phyloP scores from a whole-genome alignment of 371 early-diverging fungal species.

The Chytridium lagenaria region DNA sequence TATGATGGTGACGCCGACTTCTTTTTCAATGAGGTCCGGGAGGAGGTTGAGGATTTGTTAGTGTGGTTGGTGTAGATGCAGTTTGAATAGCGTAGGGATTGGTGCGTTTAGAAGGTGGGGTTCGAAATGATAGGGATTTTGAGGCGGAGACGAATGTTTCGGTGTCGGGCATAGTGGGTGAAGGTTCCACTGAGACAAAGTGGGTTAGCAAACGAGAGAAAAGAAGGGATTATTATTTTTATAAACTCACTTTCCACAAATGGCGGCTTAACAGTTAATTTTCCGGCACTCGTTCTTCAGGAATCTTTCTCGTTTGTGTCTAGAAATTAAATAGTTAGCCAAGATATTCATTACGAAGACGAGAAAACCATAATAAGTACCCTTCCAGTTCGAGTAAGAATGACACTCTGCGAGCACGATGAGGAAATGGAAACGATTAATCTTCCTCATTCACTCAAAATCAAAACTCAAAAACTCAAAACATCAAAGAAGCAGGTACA shows the following conservation, averaged over 20 bases:
- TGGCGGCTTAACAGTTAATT: neutral
- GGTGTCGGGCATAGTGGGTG: neutral
- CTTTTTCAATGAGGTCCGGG: conserved; percentile 2
- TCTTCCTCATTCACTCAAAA: neutral
- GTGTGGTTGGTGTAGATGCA: conserved; percentile 1
- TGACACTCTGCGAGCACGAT: neutral
- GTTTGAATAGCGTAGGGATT: neutral
- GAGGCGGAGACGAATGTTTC: neutral
- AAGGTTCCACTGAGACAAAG: conserved; percentile 8
- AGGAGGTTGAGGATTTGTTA: conserved; percentile 7
- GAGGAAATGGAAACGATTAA: neutral
- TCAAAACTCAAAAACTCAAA: neutral
- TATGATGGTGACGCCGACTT: conserved; percentile 5
- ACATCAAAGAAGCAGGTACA: neutral
- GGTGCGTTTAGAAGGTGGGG: neutral
- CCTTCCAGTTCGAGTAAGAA: neutral
- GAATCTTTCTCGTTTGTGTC: neutral
- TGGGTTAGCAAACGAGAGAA: neutral
- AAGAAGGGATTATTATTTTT: neutral
- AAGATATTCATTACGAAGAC: neutral
- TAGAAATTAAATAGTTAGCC: neutral
- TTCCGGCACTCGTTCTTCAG: conserved; percentile 8
- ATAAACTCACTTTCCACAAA: conserved; percentile 6
- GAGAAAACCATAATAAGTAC: neutral
- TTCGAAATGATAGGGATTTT: neutral